These are phyloP conservation scores for Fusarium papillatum DNA, from an alignment of 2,329 filamentous ascomycete genomes.

Conservation along the genomic window DNA sequence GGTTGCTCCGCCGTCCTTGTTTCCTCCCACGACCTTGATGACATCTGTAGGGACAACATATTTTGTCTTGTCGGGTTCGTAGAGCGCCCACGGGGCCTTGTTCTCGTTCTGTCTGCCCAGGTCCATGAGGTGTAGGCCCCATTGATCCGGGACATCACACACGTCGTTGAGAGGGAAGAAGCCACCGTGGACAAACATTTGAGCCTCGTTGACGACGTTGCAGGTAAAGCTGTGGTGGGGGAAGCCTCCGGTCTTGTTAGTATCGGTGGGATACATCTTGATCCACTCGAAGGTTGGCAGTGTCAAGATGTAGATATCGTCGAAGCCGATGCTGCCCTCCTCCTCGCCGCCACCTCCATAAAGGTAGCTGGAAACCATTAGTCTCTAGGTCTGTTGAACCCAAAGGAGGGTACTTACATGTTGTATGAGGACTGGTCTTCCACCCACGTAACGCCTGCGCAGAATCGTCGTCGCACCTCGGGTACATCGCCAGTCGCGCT, in stretches of 20 bases:
- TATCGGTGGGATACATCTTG: slow-evolving; percentile 61
- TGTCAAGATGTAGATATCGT: slow-evolving; percentile 72
- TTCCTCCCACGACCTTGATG: slow-evolving; percentile 63
- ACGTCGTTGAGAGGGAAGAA: slow-evolving; percentile 62
- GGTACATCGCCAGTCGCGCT: slow-evolving; percentile 67
- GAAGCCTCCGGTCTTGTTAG: slow-evolving; percentile 52
- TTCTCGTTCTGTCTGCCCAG: slow-evolving; percentile 63
- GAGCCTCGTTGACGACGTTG: slow-evolving; percentile 65
- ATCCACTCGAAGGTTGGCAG: slow-evolving; percentile 75
- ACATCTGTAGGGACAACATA: slow-evolving; percentile 67
- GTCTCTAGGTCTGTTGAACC: not conserved
- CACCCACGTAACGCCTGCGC: slow-evolving; percentile 71
- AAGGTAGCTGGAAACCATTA: slow-evolving; percentile 61
- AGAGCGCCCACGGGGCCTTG: slow-evolving; percentile 64
- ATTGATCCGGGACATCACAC: slow-evolving; percentile 65
- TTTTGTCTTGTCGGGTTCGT: slow-evolving; percentile 59
- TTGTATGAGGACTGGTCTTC: slow-evolving; percentile 73
- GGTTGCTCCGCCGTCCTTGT: slow-evolving; percentile 65
- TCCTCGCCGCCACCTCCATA: slow-evolving; percentile 70
- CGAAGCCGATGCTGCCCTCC: slow-evolving; percentile 62
- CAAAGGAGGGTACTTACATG: slow-evolving; percentile 60
- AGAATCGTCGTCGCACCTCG: slow-evolving; percentile 67
- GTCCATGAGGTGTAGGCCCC: slow-evolving; percentile 70
- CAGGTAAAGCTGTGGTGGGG: slow-evolving; percentile 69
- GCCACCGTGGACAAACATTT: slow-evolving; percentile 75